Base-by-base conservation (phyloP, 306 rosid species). In the Quercus engelmannii region DNA sequence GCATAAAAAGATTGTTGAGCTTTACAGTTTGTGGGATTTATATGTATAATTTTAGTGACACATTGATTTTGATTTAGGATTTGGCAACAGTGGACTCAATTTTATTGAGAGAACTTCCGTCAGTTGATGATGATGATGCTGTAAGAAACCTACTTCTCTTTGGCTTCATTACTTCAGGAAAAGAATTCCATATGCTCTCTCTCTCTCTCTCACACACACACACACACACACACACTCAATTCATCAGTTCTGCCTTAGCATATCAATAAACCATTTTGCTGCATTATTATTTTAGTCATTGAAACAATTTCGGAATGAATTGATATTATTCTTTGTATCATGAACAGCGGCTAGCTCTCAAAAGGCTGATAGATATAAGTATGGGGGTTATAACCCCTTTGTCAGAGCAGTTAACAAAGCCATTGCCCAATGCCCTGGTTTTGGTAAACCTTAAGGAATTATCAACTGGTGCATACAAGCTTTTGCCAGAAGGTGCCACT, bases 61-160 rank as follows among this genome's bases (percentile, higher is more conserved):
- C 73, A 75, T 35, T 80, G 46, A 13, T 74, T 28, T 85, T 75
- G 63, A 77, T 81, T 71, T 87, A 95, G 99, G 99, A 95, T 90
- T 94, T 95, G 82, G 99, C 99, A 14, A 95, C 98, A 49, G 99
- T 89, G 15, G 99, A 95, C 84, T 93, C 99, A 49, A 93, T 95
- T 81, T 89, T 95, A 74, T 72, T 95, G 84, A 88, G 97, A 82
- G 92, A 95, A 79, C 96, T 93, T 83, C 99, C 99, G 72, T 84
- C 97, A 5, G 86, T 87, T 31, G 90, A 93, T n/a, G 97, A 95
- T 58, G 73, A 51, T 61, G 82, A 91, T 75, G 86, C 94, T 78
- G 99, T 95, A 87, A 93, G 97, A 76, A 85, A 86, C 79, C 70
- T 23, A 35, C 77, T 81, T 71, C 30, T 43, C 76, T 73, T 75